A percentile compares a stretch with the other conserved stretches of the same genome.
Evolutionary conservation across 1,284 basidiomycete genomes (phyloP).

Genomic region (Athelia psychrophila): DNA sequence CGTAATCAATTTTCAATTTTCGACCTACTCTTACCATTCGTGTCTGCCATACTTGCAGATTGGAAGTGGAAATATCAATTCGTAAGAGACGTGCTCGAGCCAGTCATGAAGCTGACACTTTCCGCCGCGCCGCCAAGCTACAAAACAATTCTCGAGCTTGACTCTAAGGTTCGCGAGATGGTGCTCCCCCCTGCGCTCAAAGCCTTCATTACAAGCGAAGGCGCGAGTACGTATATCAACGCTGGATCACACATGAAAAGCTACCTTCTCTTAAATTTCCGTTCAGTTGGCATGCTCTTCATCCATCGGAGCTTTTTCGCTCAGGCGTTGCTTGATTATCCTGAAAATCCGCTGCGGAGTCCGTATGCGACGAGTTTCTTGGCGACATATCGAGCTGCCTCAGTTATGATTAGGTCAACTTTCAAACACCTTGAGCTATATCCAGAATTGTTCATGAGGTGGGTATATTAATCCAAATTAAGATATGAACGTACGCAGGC

Average conservation of each 20-base stretch:
- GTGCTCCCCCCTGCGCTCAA: slow-evolving; percentile 37
- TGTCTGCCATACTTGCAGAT: no score
- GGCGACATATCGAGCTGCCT: slow-evolving; percentile 1
- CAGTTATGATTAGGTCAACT: background rate
- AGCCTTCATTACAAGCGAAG: slow-evolving; percentile 34
- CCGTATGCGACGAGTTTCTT: slow-evolving; percentile 3
- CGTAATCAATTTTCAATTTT: no score
- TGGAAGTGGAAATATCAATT: slow-evolving; percentile 47
- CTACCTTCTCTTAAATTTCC: background rate
- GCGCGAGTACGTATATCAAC: slow-evolving; percentile 12
- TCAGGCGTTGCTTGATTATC: slow-evolving; percentile 1
- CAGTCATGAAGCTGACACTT: slow-evolving; percentile 41
- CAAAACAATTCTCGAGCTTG: slow-evolving; percentile 41
- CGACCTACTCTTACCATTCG: no score
- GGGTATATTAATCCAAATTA: background rate
- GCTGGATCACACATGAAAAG: background rate
- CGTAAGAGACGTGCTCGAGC: slow-evolving; percentile 39
- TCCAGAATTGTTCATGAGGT: background rate
- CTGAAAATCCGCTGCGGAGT: slow-evolving; percentile 4
- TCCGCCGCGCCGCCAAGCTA: slow-evolving; percentile 41
- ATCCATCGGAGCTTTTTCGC: slow-evolving; percentile 6
- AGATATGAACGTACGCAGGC: background rate
- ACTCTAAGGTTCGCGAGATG: slow-evolving; percentile 34
- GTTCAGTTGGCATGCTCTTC: background rate
- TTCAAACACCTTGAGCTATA: background rate